A percentile compares a stretch with the other conserved stretches of the same genome.
Evolutionary conservation across 2,329 filamentous ascomycete genomes (phyloP).

Genomic region (Cladophialophora exuberans): DNA sequence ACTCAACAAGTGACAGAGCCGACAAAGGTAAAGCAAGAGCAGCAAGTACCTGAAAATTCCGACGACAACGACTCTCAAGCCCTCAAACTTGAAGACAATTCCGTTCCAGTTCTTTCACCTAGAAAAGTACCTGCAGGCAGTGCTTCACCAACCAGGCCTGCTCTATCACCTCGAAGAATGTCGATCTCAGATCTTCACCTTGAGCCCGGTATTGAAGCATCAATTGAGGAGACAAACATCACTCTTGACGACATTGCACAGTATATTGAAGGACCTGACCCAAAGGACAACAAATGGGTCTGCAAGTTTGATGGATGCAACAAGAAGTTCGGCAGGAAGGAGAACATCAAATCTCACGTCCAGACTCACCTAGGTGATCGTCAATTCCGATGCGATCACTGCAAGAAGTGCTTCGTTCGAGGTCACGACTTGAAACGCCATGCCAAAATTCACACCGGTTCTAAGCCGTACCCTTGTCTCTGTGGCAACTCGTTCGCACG

Average conservation of each 20-base stretch:
- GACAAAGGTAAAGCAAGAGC: conserved; percentile 21
- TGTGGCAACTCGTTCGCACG: conserved; percentile 94
- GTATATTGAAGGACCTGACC: conserved; percentile 73
- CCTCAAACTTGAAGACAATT: conserved; percentile 23
- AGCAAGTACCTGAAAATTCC: conserved; percentile 1
- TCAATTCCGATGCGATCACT: conserved; percentile 91
- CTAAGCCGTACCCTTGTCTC: conserved; percentile 92
- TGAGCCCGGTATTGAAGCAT: conserved; percentile 62
- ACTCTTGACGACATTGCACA: conserved; percentile 80
- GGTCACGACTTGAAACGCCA: conserved; percentile 97
- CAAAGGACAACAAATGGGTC: conserved; percentile 75
- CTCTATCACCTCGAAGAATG: conserved; percentile 47
- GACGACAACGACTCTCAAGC: conserved; percentile 4
- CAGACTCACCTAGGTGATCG: conserved; percentile 97
- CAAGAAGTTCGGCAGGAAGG: conserved; percentile 93
- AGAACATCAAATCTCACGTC: conserved; percentile 98
- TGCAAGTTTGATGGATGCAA: conserved; percentile 78
- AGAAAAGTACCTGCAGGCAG: conserved; percentile 26
- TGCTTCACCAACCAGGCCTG: conserved; percentile 40
- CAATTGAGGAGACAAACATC: conserved; percentile 77
- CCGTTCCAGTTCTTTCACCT: conserved; percentile 29
- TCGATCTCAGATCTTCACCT: conserved; percentile 54
- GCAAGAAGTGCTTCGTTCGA: conserved; percentile 92
- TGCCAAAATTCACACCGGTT: conserved; percentile 93
- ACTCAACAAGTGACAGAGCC: conserved; percentile 18